Conservation (phyloP, 306 rosid species). For the Medicago ruthenica region DNA sequence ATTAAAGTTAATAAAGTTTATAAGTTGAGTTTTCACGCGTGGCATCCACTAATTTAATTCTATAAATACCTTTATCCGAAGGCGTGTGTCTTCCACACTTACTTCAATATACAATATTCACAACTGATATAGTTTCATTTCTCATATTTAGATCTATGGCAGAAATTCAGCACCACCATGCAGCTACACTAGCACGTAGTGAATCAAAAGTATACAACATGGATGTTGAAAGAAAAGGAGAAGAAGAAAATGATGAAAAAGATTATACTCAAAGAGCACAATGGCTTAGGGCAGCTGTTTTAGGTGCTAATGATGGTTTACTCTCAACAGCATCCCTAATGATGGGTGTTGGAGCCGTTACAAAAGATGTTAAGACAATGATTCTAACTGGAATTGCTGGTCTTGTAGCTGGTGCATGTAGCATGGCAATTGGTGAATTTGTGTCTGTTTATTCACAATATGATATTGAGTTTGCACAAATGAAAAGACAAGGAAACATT, state of each 20-base stretch:
- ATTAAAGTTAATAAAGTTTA: background rate
- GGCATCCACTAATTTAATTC: constrained; percentile 15
- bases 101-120: constrained; percentile 7
- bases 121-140: background rate
- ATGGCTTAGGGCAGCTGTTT: constrained; percentile 44
- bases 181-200: background rate
- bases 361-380: constrained; percentile 35
- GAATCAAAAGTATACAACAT: constrained; percentile 18
- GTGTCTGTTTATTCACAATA: constrained; percentile 40
- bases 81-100: constrained; percentile 62
- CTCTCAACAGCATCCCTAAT: constrained; percentile 39
- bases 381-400: constrained; percentile 32
- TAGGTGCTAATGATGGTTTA: constrained; percentile 42
- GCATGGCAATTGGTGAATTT: constrained; percentile 44
- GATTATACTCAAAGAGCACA: constrained; percentile 37
- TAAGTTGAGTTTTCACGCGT: background rate
- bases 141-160: constrained; percentile 3
- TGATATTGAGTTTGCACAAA: constrained; percentile 38
- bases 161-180: constrained; percentile 10
- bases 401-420: constrained; percentile 35
- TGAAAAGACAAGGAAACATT: constrained; percentile 34
- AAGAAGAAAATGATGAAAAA: background rate
- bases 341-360: constrained; percentile 41
- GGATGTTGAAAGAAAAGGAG: constrained; percentile 1
- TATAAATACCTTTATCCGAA: constrained; percentile 36